Percentiles rank a stretch among this genome's conserved stretches.
Conservation (phyloP, 164 flowering plant species). For the Paratinospora sagittata region DNA sequence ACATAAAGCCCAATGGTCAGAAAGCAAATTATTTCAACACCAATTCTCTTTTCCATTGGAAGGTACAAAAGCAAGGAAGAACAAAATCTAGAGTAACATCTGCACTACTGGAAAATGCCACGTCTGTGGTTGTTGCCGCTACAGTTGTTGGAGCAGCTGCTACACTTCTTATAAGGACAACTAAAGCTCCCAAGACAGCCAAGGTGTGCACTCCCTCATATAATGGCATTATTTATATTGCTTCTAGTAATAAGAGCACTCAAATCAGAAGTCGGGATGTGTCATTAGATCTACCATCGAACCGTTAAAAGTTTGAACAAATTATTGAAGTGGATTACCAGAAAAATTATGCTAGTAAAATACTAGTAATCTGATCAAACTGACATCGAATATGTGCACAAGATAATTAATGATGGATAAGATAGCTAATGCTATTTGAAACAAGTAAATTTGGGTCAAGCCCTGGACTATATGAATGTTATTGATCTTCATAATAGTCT, state of each 20-base stretch:
- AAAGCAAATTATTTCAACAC: slow-evolving; percentile 1
- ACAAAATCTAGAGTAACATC: slow-evolving; percentile 22
- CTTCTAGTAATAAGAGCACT: neutral
- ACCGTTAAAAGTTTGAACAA: neutral
- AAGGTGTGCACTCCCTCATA: slow-evolving; percentile 37
- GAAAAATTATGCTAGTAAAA: no score
- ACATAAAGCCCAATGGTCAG: slow-evolving; percentile 15
- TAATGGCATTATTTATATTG: neutral
- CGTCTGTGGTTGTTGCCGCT: slow-evolving; percentile 68
- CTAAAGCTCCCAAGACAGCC: slow-evolving; percentile 36
- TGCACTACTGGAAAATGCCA: slow-evolving; percentile 73
- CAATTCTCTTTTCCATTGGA: slow-evolving; percentile 19
- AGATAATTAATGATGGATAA: no score
- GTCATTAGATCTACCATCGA: neutral
- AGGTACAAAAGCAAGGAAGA: slow-evolving; percentile 20
- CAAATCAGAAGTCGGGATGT: neutral
- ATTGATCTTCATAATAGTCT: neutral
- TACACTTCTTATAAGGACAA: slow-evolving; percentile 48
- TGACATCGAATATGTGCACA: no score
- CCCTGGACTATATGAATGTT: neutral
- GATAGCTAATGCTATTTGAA: neutral
- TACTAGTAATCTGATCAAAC: neutral
- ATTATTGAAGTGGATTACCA: neutral
- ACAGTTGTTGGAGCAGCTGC: slow-evolving; percentile 86
- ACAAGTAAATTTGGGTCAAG: neutral